Evolutionary conservation across 352 stramenopile species (phyloP).

Genomic region (Phytophthora nicotianae): DNA sequence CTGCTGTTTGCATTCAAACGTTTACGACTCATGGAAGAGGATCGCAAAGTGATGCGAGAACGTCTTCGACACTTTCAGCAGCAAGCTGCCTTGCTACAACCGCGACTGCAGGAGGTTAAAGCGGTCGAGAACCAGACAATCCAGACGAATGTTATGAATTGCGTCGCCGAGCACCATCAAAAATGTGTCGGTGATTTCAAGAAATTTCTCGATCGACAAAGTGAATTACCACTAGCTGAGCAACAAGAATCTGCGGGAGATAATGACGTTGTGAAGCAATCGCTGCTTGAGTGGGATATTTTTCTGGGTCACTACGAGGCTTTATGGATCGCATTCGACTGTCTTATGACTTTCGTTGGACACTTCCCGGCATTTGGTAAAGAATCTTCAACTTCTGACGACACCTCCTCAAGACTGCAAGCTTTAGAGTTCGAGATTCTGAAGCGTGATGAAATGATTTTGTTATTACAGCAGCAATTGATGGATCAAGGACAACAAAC

Average conservation of each 20-base stretch:
- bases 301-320: conserved; percentile 31
- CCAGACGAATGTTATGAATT: conserved; percentile 7
- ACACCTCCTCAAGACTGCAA: background rate
- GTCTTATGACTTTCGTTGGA: conserved; percentile 13
- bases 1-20: conserved; percentile 19
- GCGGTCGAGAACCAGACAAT: background rate
- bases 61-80: conserved; percentile 19
- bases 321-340: conserved; percentile 34
- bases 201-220: conserved; percentile 7
- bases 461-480: conserved; percentile 24
- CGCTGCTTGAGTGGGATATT: conserved; percentile 10
- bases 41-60: conserved; percentile 17
- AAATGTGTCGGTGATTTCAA: conserved; percentile 27
- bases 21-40: conserved; percentile 24
- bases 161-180: conserved; percentile 22
- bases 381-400: background rate
- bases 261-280: background rate
- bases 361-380: background rate
- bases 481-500: background rate
- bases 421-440: conserved; percentile 25
- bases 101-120: background rate
- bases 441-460: conserved; percentile 31
- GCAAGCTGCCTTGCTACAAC: conserved; percentile 14
- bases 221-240: too few species aligned
- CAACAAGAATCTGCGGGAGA: background rate